Evolutionary conservation across 768 basidiomycete species (phyloP), one percentile per base, ranked within the genome.

Genomic region (Saitozyma podzolica): DNA sequence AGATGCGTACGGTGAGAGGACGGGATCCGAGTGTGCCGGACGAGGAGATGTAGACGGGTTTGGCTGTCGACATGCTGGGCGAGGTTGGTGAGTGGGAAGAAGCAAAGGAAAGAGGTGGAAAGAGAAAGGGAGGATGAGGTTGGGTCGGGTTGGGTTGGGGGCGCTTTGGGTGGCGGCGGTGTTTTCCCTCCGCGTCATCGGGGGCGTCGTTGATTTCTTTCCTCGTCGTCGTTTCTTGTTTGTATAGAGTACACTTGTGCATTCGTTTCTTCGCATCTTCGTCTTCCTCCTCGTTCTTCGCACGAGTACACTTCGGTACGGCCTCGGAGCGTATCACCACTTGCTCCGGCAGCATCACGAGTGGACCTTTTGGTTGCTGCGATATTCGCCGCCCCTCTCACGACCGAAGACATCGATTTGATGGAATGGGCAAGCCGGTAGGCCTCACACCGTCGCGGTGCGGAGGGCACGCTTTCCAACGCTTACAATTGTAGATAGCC

Each of bases 21-120:
- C 61, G 62, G 17, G 66, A 43, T 11, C 53, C 60, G 20, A 76
- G 51, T n/a, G 68, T 66, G 9, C 74, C 74, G 6, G 69, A 70
- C 5, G 69, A 69, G 4, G 72, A 71, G 3, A 76, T 64, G 59
- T 76, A 76, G 1, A 61, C 56, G 3, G 66, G 61, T 54, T 67
- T 66, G 39, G 69, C 49, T 56, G 67, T 48, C 40, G 70, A 66
- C 68, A 72, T 73, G 54, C 50, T 69, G 50, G 16, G 17, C 14
- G 42, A 40, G 43, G 42, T 8, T 9, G 50, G 29, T 1, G 52
- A 40, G n/a, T 53, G 48, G 40, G 7, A 45, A 51, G 51, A 43
- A 29, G 29, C 16, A 39, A 50, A 50, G 47, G 50, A 29, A 43
- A 37, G 29, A 52, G 19, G 53, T 9, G 52, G 11, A 20, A 40